Base-by-base conservation (phyloP, 202 grass and related monocot species). In the Musa balbisiana region DNA sequence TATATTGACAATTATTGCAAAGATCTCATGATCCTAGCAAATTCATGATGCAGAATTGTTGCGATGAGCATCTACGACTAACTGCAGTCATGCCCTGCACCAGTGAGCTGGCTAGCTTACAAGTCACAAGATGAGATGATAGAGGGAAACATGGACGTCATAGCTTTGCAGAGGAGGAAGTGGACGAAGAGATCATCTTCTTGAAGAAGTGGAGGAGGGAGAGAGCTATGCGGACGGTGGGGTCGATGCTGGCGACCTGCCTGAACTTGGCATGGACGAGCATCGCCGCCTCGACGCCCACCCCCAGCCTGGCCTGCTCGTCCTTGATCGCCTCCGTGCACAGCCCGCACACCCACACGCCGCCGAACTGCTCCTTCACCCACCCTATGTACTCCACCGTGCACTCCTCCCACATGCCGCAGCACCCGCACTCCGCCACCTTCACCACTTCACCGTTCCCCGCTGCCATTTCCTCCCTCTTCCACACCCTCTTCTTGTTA, bases 271-370 rank as follows among this genome's bases (percentile, higher is more conserved):
- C 79, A 62, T 83, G 90, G 53, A 86, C 52, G 17, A 26, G 76
- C 62, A 80, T 65, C 6, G 90, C 84, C 3, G 64, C 81, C 22
- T 89, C 79, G 14, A 88, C 72, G 72, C 79, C 84, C 8, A 86
- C 71, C 62, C 88, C 80, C 0, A 82, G 82, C 78, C 84, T 67
- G 49, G 16, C 58, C 74, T 86, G 81, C 64, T 88, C 81, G 20
- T 92, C 89, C 71, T 92, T 84, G 72, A 91, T 83, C 21, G 86
- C 83, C 76, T 91, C 89, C 1, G 80, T 62, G 73, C 85, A 91
- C 27, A 91, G 76, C 27, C 89, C 85, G 27, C 89, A 87, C 33
- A 87, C 89, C 89, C 85, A 91, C 24, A 81, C 82, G 23, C 88
- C 88, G 24, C 67, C 82, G 56, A 90, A 90, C 73, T 82, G 76